Evolutionary conservation across 495 filamentous ascomycete genomes (phyloP), one percentile per base, ranked within the genome.

Genomic region (Aspergillus nanangensis): DNA sequence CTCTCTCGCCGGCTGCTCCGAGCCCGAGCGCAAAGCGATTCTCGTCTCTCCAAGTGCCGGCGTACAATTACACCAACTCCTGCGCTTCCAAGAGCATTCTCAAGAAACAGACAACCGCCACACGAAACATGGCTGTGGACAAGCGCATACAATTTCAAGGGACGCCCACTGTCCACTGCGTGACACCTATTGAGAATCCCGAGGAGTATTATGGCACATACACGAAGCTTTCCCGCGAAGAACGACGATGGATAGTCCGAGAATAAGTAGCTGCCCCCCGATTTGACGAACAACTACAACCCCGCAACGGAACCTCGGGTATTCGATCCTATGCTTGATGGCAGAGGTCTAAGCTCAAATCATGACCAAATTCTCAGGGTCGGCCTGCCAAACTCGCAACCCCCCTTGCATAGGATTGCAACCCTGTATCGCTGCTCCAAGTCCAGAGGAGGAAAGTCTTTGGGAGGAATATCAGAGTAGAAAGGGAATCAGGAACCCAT

Each of bases 141-240:
- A 78, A 74, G 53, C 63, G 60, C 45, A 69, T 77, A 22, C 61
- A 74, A 31, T 77, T 78, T 56, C 51, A 70, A 19, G 63, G 60
- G 22, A 67, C 69, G 5, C 74, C 76, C 5, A 72, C 67, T 19
- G 66, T 79, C 19, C 58, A 76, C 55, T 76, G 71, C 36, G 67
- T 79, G 47, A 76, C 71, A 4, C 74, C 74, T 0, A 74, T 79
- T 53, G 70, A 72, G 55, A 70, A 71, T 15, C 65, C 69, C 18
- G 73, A 77, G 17, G 75, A 78, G 40, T 78, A 76, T 51, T 75
- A 78, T 37, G 75, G 75, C 44, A 66, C 56, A 20, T 71, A 78
- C 50, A 66, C 60, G 25, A 78, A 75, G 59, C 60, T 78, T 50
- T 61, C 67, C 33, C 65, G 63, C 21, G 75, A 78, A 24, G 75